Percentiles rank a stretch among this genome's conserved stretches.
Evolutionary conservation across 176 grass and related monocot species (phyloP).

Genomic region (Carex parvula): DNA sequence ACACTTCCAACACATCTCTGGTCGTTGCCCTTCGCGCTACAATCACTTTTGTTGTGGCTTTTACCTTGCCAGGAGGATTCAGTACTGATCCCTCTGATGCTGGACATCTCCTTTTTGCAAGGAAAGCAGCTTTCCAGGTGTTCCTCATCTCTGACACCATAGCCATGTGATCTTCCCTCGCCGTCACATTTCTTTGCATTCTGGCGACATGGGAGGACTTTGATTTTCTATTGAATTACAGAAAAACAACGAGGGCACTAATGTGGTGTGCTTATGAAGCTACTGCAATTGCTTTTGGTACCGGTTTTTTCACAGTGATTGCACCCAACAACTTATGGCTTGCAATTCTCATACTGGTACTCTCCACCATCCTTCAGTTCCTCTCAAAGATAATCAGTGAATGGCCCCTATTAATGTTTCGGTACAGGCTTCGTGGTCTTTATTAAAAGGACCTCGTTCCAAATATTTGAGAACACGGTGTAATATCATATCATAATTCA

Average conservation of each 20-base stretch:
- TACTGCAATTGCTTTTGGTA: conserved; percentile 2
- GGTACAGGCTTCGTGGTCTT: neutral
- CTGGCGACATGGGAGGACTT: conserved; percentile 11
- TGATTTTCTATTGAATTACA: neutral
- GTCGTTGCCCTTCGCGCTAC: neutral
- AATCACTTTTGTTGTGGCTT: conserved; percentile 15
- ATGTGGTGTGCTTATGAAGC: conserved; percentile 9
- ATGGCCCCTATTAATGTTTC: neutral
- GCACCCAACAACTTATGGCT: conserved; percentile 8
- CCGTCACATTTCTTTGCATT: neutral
- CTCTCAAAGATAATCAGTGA: conserved; percentile 10
- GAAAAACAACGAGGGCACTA: neutral
- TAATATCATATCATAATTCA: neutral
- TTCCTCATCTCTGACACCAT: conserved; percentile 18
- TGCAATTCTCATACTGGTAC: conserved; percentile 2
- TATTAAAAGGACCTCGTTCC: neutral
- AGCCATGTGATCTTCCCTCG: conserved; percentile 11
- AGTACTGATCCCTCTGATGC: neutral
- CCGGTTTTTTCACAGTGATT: neutral
- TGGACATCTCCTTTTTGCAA: neutral
- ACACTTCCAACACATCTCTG: conserved; percentile 10
- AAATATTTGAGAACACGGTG: neutral
- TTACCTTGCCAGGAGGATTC: conserved; percentile 12
- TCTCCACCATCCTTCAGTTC: neutral
- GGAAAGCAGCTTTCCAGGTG: neutral